Evolutionary conservation across 192 early-diverging fungal genomes (phyloP), one percentile per base, ranked within the genome.

Genomic region (Backusella westeae): DNA sequence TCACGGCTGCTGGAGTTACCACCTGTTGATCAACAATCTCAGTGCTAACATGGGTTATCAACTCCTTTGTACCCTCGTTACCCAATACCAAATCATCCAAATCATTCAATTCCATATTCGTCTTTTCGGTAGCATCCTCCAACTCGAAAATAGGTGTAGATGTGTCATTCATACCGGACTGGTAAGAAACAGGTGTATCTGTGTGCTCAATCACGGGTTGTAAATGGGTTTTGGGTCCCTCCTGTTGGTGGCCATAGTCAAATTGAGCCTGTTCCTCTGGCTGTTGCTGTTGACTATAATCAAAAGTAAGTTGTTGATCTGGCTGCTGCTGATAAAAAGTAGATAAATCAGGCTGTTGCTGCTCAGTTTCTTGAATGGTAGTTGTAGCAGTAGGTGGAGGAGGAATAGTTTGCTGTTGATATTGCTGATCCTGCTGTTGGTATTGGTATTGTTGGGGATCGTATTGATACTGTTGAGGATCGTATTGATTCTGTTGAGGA

Each of bases 61-160:
- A 39, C 1, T 36, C 53, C 35, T 26, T 74, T 21, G 34, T 23
- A 36, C 9, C 56, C 19, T 44, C 44, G 15, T 34, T 66, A 76
- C 75, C 75, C 19, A 77, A 42, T 29, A 77, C 52, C 67, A 77
- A 69, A 69, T 77, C 75, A 65, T 77, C 75, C 36, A 77, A 65
- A 77, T 77, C 75, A 46, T 70, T 34, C 7, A 74, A 39, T 39
- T 59, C 52, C 6, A 35, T n/a, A 15, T 6, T 8, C 15, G 6
- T 39, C 36, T 63, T 36, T 17, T 74, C 56, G 2, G 59, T 19
- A n/a, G 52, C n/a, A 35, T 41, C 68, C n/a, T 17, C 67, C 14
- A 35, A 14, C 8, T 67, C 66, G 19, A 63, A 63, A 63, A 63
- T 63, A 26, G 56, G 56, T 12, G 56, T 63, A 14, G 56, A 63